Evolutionary conservation across 768 basidiomycete species (phyloP).

Genomic region (Cubamyces sp.): DNA sequence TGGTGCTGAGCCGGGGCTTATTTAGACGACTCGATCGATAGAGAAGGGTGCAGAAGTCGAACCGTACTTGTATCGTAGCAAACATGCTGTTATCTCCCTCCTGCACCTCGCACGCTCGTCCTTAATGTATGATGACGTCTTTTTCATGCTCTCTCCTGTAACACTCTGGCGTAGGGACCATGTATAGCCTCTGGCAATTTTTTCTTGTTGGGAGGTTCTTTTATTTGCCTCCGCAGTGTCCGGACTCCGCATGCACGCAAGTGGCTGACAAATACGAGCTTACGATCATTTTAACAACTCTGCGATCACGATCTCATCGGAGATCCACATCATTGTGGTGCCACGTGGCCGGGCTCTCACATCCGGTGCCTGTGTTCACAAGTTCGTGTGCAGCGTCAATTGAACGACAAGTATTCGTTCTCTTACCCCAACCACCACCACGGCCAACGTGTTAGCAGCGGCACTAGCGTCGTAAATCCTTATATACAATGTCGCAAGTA

Average conservation of each 20-base stretch:
- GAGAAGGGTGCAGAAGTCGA: neutral
- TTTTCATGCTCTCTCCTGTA: too few species aligned
- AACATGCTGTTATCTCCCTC: too few species aligned
- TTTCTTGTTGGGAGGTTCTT: neutral
- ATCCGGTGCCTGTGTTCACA: constrained; percentile 15
- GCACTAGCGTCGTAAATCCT: neutral
- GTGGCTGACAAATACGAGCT: neutral
- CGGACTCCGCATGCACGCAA: neutral
- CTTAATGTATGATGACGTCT: neutral
- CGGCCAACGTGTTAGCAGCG: neutral
- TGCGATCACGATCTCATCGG: constrained; percentile 22
- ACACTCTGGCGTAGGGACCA: too few species aligned
- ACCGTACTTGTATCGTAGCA: neutral
- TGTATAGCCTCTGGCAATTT: too few species aligned
- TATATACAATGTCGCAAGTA: constrained; percentile 26
- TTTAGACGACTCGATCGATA: neutral
- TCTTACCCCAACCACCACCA: constrained; percentile 6
- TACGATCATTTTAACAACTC: constrained; percentile 2
- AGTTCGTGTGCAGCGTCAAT: neutral
- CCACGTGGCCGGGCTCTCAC: constrained; percentile 19
- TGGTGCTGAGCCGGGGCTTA: neutral
- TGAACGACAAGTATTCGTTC: neutral
- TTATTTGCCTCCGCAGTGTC: neutral
- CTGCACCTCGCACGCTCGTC: too few species aligned
- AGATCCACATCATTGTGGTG: constrained; percentile 10